Evolutionary conservation across 2,329 filamentous ascomycete species (phyloP), one percentile per base, ranked within the genome.

Genomic region (Raffaelea deltoideospora): DNA sequence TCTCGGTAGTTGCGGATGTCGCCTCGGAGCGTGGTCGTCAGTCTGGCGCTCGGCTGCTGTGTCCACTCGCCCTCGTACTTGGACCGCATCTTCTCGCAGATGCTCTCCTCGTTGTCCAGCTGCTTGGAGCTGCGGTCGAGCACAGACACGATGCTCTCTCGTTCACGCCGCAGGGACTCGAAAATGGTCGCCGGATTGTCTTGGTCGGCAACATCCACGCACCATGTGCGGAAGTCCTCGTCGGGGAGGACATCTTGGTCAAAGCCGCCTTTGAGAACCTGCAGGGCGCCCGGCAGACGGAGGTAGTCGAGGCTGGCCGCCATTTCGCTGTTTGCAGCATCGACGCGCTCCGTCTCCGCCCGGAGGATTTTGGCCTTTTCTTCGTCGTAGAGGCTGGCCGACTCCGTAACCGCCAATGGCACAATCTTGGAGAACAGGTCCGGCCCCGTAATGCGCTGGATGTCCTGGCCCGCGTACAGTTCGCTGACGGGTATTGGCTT

Each of bases 71-170:
- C 71, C 38, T 88, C 87, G 53, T 96, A 96, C 55, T 98, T 98
- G 11, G 86, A 92, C 33, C 90, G 75, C 90, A 98, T 98, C 65
- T 96, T 98, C 56, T 98, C 90, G 54, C 90, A 98, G 0, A 96
- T 84, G 38, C 84, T 92, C 59, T 96, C 92, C 56, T 98, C 90
- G 76, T 90, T 86, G 47, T 98, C 90, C 30, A 98, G 61, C 50
- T 92, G 82, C 54, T 93, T 93, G 38, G 78, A 76, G 48, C 84
- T 84, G 39, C 72, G 73, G 39, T 95, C 86, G 38, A 98, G 57
- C 3, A 76, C 71, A 3, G 67, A 65, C 20, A 84, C 55, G 11
- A 95, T 81, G 1, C 72, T 68, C 15, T 81, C 72, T 55, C 88
- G 93, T 48, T 90, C 81, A 20, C 73, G 68, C 44, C 79, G 76